phyloP scores from a whole-genome alignment of 345 rosid species.

The Salix udensis region DNA sequence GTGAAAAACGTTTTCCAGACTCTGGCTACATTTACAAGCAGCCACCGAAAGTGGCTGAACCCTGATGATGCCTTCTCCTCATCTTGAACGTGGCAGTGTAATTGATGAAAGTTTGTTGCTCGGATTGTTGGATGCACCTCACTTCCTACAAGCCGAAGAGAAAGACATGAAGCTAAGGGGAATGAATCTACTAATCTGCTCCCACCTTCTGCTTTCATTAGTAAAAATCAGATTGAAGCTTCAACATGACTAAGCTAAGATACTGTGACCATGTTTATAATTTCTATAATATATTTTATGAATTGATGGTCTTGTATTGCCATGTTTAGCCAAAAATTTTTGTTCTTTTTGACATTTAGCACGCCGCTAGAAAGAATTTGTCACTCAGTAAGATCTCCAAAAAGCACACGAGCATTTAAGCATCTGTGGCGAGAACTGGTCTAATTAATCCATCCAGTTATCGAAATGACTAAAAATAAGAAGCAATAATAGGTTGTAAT shows the following conservation, averaged over 20 bases:
- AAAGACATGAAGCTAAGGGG: too few relatives aligned
- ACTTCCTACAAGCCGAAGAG: too few relatives aligned
- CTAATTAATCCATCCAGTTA: neutral
- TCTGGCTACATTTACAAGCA: constrained; percentile 4
- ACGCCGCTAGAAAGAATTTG: neutral
- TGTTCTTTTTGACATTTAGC: neutral
- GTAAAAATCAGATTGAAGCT: neutral
- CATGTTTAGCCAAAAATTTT: neutral
- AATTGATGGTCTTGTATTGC: neutral
- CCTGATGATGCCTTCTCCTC: constrained; percentile 40
- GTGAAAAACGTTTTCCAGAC: constrained; percentile 28
- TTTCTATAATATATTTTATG: neutral
- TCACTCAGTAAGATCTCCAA: neutral
- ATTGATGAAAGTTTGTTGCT: too few relatives aligned
- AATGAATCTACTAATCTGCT: too few relatives aligned
- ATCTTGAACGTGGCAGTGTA: constrained; percentile 20
- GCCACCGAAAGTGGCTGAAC: constrained; percentile 30
- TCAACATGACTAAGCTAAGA: neutral
- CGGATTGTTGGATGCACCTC: too few relatives aligned
- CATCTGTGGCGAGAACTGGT: neutral
- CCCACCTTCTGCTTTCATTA: neutral
- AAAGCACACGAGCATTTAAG: neutral
- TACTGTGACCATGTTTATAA: neutral
- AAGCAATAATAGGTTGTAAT: neutral
- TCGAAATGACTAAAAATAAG: neutral